Evolutionary conservation across 129 eudicot species (phyloP).

Genomic region (Silybum marianum): DNA sequence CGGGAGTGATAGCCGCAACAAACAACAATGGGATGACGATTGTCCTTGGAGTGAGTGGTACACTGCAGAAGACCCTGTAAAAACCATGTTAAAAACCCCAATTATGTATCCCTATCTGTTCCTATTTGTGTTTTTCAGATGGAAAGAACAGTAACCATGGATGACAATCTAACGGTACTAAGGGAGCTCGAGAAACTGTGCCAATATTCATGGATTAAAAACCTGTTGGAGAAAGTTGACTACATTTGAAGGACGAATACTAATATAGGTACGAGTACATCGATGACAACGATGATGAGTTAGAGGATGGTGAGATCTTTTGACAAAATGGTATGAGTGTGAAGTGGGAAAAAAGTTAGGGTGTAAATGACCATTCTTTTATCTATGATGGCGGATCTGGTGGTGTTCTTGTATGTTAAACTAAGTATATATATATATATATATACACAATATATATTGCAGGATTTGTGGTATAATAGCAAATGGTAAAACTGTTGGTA

Average conservation of each 20-base stretch:
- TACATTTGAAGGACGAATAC: slow-evolving; percentile 34
- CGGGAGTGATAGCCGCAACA: no score
- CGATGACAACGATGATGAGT: slow-evolving; percentile 28
- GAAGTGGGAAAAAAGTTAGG: neutral
- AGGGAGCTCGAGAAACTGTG: no score
- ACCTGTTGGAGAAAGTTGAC: slow-evolving; percentile 28
- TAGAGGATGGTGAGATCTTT: slow-evolving; percentile 44
- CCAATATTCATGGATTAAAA: no score
- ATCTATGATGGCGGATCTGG: neutral
- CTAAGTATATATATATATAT: no score
- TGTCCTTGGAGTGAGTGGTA: no score
- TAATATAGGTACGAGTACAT: slow-evolving; percentile 36
- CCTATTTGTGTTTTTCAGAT: slow-evolving; percentile 22
- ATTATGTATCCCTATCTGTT: neutral
- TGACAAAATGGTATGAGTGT: slow-evolving; percentile 6
- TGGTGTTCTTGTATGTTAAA: slow-evolving; percentile 28
- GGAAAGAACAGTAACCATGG: slow-evolving; percentile 38
- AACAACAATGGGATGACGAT: no score
- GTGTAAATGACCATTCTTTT: slow-evolving; percentile 25
- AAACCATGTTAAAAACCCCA: no score
- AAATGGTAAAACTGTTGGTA: no score
- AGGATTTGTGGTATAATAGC: no score
- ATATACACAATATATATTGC: no score
- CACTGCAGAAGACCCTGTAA: no score
- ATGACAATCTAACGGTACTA: no score